Base-by-base conservation (phyloP, 306 rosid species). In the Lotus japonicus region DNA sequence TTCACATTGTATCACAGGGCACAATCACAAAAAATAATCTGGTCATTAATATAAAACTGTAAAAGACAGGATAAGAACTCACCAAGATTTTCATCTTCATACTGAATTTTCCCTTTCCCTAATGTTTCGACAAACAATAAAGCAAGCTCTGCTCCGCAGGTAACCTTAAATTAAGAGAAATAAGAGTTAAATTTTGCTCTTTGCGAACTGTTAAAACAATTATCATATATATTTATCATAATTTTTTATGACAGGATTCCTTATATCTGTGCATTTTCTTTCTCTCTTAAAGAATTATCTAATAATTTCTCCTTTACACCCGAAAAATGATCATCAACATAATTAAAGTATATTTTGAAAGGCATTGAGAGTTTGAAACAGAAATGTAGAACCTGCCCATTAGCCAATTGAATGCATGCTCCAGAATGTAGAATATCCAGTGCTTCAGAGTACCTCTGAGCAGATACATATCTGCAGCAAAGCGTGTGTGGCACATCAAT, bases 71-170 rank as follows among this genome's bases (percentile, higher is more conserved):
- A 60, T 62, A 74, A 78, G 72, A 74, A 70, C 96, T 68, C 75
- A 95, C 99, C 97, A 72, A 88, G 87, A 68, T 72, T 78, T 81
- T 85, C 85, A 31, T 79, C 79, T 13, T 78, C 74, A 66, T 75
- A 95, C 73, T 91, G 89, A 72, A 87, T 50, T 76, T 80, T 85
- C 53, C 92, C 97, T 80, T 95, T 95, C 51, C 79, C 85, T 65
- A 95, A 87, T 46, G 85, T 87, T 66, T 90, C 99, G 71, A 95
- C 99, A 74, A 82, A 95, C 69, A 90, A 71, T 44, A 85, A 82
- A 80, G 99, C 95, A 74, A 95, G 89, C 78, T 95, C 99, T 55
- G 95, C 89, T 65, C 99, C 99, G 73, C 99, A 95, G 17, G 91
- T 90, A 79, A 95, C 85, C 99, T 95, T 84, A 48, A 54, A 68